Conservation (phyloP, 805 yeast species). For the Ogataea corticis region DNA sequence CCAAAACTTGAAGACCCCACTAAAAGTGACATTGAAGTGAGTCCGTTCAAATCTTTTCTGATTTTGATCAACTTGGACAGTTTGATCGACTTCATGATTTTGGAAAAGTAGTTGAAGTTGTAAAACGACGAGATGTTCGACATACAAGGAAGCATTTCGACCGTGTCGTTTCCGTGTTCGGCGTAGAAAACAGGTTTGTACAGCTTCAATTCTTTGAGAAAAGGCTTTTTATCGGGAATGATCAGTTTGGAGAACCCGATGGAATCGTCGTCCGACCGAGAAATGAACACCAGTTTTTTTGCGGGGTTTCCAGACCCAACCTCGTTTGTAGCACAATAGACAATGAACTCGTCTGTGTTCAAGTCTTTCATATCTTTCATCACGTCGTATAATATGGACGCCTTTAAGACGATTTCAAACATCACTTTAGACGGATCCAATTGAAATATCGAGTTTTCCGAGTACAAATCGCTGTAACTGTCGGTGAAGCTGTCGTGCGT, state of each 20-base stretch:
- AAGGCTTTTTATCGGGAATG: constrained; percentile 61
- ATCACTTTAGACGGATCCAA: constrained; percentile 42
- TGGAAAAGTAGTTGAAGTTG: constrained; percentile 48
- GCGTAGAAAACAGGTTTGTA: constrained; percentile 27
- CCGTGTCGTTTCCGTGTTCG: not conserved
- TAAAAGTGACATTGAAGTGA: constrained; percentile 32
- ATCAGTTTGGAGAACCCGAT: constrained; percentile 68
- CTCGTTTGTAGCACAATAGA: constrained; percentile 39
- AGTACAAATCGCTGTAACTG: constrained; percentile 19
- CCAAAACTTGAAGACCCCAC: constrained; percentile 21
- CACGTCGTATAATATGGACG: constrained; percentile 53
- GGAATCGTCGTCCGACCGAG: constrained; percentile 56
- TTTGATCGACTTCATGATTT: constrained; percentile 48
- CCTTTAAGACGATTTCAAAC: constrained; percentile 54
- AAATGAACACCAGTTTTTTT: constrained; percentile 54
- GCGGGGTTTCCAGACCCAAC: constrained; percentile 15
- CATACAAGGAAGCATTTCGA: constrained; percentile 23
- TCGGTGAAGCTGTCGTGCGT: constrained; percentile 1
- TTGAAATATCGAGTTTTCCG: constrained; percentile 34
- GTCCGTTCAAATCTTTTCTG: constrained; percentile 53
- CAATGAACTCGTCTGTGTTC: constrained; percentile 49
- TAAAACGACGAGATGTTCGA: constrained; percentile 46
- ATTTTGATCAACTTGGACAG: constrained; percentile 55
- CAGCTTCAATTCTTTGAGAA: constrained; percentile 59
- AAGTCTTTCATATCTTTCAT: constrained; percentile 58